Conservation (phyloP, 441 rosid species). For the Pelargonium fulgidum region DNA sequence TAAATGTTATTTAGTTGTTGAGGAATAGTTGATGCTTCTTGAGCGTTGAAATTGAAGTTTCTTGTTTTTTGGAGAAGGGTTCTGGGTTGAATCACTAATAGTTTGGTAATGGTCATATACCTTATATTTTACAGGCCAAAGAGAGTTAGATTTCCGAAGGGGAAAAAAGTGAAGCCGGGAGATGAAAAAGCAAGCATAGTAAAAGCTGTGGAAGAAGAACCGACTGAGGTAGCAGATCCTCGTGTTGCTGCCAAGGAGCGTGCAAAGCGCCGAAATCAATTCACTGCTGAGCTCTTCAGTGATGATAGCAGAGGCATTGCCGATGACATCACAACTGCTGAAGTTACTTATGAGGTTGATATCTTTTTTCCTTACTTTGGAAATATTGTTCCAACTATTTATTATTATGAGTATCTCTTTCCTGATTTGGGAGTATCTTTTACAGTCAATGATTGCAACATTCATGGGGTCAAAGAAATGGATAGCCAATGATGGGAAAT, state of each 20-base stretch:
- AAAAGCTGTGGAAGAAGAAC: constrained; percentile 18
- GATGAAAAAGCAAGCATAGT: constrained; percentile 31
- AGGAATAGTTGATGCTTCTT: no score
- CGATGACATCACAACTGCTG: constrained; percentile 40
- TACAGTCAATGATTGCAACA: constrained; percentile 20
- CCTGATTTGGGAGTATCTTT: constrained; percentile 15
- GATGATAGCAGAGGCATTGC: constrained; percentile 35
- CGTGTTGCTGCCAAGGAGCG: constrained; percentile 73
- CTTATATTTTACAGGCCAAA: constrained; percentile 45
- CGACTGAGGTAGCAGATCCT: constrained; percentile 29
- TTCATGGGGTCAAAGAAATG: constrained; percentile 11
- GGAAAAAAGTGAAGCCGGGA: constrained; percentile 72
- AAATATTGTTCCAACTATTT: not conserved
- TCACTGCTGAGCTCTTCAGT: constrained; percentile 44
- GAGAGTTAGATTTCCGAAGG: constrained; percentile 82
- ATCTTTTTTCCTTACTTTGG: not conserved
- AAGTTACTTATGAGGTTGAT: constrained; percentile 61
- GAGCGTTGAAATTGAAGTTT: no score
- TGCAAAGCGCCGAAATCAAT: constrained; percentile 49
- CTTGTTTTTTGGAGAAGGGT: no score
- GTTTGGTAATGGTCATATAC: not conserved
- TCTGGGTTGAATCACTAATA: not conserved
- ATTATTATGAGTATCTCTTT: constrained; percentile 13
- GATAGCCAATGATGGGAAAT: constrained; percentile 25
- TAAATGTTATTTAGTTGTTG: no score